phyloP scores from a whole-genome alignment of 2,329 filamentous ascomycete genomes.

The Colletotrichum scovillei region DNA sequence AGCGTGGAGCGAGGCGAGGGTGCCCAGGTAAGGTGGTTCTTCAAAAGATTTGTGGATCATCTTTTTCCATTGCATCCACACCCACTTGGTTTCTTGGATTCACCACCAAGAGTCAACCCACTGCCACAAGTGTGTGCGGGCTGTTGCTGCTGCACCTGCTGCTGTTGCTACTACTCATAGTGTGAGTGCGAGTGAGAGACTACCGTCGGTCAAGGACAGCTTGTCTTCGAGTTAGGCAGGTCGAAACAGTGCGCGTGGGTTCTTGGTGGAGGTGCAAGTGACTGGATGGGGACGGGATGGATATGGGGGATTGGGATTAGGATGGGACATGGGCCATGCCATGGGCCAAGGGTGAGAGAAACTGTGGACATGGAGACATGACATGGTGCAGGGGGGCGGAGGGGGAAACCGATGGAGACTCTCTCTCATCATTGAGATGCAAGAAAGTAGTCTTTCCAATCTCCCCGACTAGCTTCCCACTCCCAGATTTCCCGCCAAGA shows the following conservation, averaged over 20 bases:
- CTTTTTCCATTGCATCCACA: constrained; percentile 3
- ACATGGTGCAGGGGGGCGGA: no score
- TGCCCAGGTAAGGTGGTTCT: background rate
- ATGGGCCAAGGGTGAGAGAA: no score
- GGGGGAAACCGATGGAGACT: no score
- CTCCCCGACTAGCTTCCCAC: background rate
- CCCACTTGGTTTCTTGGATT: background rate
- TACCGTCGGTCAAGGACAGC: constrained; percentile 11
- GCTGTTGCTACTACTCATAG: no score
- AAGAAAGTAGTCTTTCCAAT: background rate
- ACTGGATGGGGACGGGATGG: background rate
- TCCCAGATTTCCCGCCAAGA: background rate
- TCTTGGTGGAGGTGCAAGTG: background rate
- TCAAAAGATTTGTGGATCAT: constrained; percentile 2
- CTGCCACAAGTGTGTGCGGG: no score
- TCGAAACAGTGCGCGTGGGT: constrained; percentile 28
- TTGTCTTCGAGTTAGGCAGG: constrained; percentile 23
- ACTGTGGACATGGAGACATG: no score
- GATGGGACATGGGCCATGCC: background rate
- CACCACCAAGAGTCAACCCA: no score
- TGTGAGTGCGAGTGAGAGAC: no score
- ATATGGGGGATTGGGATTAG: background rate
- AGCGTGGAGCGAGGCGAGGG: background rate
- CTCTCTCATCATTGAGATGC: background rate
- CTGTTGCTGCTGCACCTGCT: no score